Percentiles rank a stretch among this genome's conserved stretches.
Evolutionary conservation across 2,329 filamentous ascomycete genomes (phyloP).

Genomic region (Microsporum ferrugineum): DNA sequence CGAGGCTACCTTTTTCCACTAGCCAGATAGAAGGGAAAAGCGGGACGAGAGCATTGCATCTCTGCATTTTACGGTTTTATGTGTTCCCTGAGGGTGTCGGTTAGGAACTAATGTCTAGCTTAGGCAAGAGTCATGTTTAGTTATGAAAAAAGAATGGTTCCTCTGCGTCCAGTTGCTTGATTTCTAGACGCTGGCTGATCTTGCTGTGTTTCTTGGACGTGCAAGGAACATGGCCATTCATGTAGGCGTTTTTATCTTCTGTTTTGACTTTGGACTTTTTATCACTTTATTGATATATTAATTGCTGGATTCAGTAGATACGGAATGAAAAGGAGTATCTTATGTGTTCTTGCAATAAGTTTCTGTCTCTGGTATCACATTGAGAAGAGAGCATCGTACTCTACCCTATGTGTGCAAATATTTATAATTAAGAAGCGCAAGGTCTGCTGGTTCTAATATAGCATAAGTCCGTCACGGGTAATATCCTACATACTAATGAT

Average conservation of each 20-base stretch:
- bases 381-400: neutral
- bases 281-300: neutral
- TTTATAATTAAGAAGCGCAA: neutral
- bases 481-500: neutral
- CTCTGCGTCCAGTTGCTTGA: neutral
- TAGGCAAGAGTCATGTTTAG: neutral
- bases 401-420: neutral
- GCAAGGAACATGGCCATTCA: neutral
- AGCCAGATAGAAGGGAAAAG: neutral
- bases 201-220: neutral
- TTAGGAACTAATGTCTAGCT: neutral
- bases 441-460: neutral
- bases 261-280: neutral
- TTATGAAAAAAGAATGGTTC: neutral
- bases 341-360: neutral
- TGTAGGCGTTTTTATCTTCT: slow-evolving; percentile 1
- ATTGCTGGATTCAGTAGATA: slow-evolving; percentile 1
- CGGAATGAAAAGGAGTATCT: neutral
- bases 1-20: neutral
- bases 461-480: neutral
- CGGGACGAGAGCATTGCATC: neutral
- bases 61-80: slow-evolving; percentile 2
- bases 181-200: neutral
- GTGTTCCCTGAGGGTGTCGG: neutral
- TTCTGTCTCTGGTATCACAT: neutral